phyloP scores from a whole-genome alignment of 257 asterid species.

The Rauvolfia tetraphylla region DNA sequence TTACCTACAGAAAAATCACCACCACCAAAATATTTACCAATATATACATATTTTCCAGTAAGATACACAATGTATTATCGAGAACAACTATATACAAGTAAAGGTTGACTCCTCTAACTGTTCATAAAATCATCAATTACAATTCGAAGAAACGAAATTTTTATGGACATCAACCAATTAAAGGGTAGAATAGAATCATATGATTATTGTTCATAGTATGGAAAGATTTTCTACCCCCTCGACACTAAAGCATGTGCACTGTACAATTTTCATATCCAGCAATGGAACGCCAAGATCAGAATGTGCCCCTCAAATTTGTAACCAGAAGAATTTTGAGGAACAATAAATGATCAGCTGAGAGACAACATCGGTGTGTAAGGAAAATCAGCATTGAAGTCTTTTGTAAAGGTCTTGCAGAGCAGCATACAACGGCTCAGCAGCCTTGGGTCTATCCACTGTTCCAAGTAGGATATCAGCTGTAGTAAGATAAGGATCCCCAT shows the following conservation, averaged over 20 bases:
- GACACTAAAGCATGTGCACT: not conserved
- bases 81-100: not conserved
- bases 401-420: constrained; percentile 69
- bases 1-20: too few species aligned
- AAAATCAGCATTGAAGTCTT: constrained; percentile 43
- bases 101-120: too few species aligned
- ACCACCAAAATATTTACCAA: not conserved
- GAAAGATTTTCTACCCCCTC: not conserved
- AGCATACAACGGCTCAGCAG: constrained; percentile 82
- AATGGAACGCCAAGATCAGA: not conserved
- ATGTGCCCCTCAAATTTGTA: not conserved
- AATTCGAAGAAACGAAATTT: not conserved
- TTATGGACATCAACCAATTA: not conserved
- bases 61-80: not conserved
- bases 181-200: not conserved
- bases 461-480: constrained; percentile 90
- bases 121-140: not conserved
- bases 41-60: not conserved
- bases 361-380: not conserved
- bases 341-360: not conserved
- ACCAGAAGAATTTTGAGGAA: not conserved
- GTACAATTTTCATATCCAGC: constrained; percentile 6
- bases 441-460: constrained; percentile 82
- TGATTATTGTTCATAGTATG: not conserved
- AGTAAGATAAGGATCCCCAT: constrained; percentile 97